These are phyloP conservation scores for Ceraceosorus bombacis DNA, from an alignment of 1,284 basidiomycete genomes.

Conservation along the genomic window DNA sequence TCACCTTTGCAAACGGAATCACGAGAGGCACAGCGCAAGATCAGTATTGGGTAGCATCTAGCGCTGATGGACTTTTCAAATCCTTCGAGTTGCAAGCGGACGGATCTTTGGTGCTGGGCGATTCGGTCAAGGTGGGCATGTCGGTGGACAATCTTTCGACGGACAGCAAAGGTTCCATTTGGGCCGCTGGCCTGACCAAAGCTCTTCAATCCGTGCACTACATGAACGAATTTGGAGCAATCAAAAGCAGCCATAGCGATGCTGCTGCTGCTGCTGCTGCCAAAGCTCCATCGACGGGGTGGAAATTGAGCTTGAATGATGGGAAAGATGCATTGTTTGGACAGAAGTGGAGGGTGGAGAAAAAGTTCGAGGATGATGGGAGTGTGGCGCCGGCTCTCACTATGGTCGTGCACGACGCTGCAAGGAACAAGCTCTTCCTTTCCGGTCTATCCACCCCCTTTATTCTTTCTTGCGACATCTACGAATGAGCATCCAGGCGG, in stretches of 20 bases:
- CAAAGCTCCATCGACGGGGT: too few species aligned
- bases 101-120: constrained; percentile 9
- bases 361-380: constrained; percentile 32
- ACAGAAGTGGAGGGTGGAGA: constrained; percentile 34
- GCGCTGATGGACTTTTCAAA: constrained; percentile 20
- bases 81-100: constrained; percentile 32
- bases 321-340: constrained; percentile 31
- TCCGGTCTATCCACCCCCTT: constrained; percentile 5
- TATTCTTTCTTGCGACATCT: neutral
- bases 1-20: constrained; percentile 30
- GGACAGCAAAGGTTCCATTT: constrained; percentile 27
- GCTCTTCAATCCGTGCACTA: constrained; percentile 10
- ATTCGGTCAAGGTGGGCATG: constrained; percentile 15
- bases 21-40: constrained; percentile 1
- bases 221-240: too few species aligned
- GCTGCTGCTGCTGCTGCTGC: too few species aligned
- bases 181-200: constrained; percentile 24
- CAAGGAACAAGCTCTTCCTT: constrained; percentile 11
- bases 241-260: too few species aligned
- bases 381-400: constrained; percentile 10
- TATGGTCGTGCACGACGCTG: constrained; percentile 19
- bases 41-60: constrained; percentile 14
- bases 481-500: neutral
- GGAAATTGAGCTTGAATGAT: constrained; percentile 22
- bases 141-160: constrained; percentile 31